phyloP scores from a whole-genome alignment of 2,329 filamentous ascomycete genomes.

The Phialophora tarda region DNA sequence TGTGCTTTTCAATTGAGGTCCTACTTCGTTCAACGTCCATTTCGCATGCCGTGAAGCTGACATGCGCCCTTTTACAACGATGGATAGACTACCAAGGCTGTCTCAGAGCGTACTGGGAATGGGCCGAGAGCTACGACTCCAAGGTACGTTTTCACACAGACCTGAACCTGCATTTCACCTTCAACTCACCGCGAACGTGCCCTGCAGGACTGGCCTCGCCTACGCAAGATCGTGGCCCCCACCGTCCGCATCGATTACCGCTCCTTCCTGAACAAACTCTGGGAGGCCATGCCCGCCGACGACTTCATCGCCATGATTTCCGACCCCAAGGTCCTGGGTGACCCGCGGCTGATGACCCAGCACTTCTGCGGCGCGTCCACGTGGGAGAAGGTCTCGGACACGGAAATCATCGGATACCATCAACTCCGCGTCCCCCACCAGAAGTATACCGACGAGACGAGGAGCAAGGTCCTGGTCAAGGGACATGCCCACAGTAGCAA shows the following conservation, averaged over 20 bases:
- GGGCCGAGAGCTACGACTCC: slow-evolving; percentile 53
- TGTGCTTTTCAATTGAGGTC: neutral
- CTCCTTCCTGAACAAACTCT: slow-evolving; percentile 64
- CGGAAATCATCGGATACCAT: slow-evolving; percentile 41
- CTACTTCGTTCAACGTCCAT: neutral
- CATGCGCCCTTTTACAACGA: neutral
- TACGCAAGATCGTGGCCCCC: slow-evolving; percentile 52
- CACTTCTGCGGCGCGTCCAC: slow-evolving; percentile 60
- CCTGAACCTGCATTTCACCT: neutral
- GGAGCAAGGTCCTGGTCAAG: slow-evolving; percentile 60
- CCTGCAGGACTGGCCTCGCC: slow-evolving; percentile 49
- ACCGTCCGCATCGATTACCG: slow-evolving; percentile 73
- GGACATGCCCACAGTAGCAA: slow-evolving; percentile 60
- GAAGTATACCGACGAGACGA: slow-evolving; percentile 60
- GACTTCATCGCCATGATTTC: slow-evolving; percentile 68
- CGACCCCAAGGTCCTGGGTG: slow-evolving; percentile 62
- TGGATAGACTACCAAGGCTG: slow-evolving; percentile 38
- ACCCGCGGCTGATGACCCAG: slow-evolving; percentile 67
- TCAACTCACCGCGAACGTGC: slow-evolving; percentile 8
- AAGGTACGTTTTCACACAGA: slow-evolving; percentile 44
- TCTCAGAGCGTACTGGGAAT: slow-evolving; percentile 47
- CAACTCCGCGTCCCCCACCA: slow-evolving; percentile 63
- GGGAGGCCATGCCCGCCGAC: slow-evolving; percentile 65
- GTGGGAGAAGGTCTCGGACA: slow-evolving; percentile 40
- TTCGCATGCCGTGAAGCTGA: neutral